These are phyloP conservation scores for Lepidium didymum DNA, from an alignment of 345 rosid genomes.

Conservation along the genomic window DNA sequence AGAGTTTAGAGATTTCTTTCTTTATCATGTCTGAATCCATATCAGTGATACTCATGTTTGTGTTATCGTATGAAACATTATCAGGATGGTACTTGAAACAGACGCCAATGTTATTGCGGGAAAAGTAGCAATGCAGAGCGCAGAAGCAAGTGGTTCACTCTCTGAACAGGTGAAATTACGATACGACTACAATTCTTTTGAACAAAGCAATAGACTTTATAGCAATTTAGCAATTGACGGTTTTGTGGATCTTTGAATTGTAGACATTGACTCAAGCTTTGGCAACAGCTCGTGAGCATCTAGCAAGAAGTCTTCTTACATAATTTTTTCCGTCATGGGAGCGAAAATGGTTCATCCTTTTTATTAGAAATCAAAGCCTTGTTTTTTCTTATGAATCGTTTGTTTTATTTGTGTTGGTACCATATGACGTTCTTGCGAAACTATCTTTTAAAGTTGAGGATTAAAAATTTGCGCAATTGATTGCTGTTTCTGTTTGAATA, in stretches of 20 bases:
- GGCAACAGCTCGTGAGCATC: slow-evolving; percentile 28
- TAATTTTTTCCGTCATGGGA: slow-evolving; percentile 4
- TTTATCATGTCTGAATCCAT: not conserved
- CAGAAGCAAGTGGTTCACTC: slow-evolving; percentile 64
- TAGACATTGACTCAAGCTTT: slow-evolving; percentile 30
- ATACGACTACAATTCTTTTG: not conserved
- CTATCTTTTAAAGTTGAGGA: not conserved
- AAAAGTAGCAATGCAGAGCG: slow-evolving; percentile 70
- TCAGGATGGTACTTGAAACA: slow-evolving; percentile 67
- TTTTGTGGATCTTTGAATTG: not conserved
- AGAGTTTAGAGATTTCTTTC: not conserved
- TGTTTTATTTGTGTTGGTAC: not conserved
- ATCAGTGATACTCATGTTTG: not conserved
- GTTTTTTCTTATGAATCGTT: not conserved
- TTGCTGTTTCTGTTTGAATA: not conserved
- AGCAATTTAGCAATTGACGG: not conserved
- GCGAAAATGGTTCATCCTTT: not conserved
- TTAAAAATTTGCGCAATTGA: not conserved
- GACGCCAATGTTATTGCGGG: slow-evolving; percentile 73
- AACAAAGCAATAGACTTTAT: not conserved
- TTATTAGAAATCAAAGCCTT: not conserved
- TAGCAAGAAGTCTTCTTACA: slow-evolving; percentile 29
- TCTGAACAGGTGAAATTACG: slow-evolving; percentile 68
- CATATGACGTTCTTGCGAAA: not conserved
- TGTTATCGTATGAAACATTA: not conserved